Conservation (phyloP, 78 protist genomes). For the Bigelowiella natans region DNA sequence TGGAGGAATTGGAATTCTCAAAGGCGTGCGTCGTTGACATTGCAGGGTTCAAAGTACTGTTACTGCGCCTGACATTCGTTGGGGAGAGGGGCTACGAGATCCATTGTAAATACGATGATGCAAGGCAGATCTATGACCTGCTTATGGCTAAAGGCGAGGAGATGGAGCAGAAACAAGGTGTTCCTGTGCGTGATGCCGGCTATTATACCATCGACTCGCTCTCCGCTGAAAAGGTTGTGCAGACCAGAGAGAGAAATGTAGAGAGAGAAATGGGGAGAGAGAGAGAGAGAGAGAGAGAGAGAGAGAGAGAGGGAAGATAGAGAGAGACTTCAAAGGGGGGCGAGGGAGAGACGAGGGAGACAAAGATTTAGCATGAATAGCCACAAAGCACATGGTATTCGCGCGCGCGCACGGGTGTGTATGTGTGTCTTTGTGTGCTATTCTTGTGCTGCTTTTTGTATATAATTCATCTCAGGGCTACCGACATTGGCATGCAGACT, state of each 20-base stretch:
- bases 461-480: too few relatives aligned
- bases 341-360: too few relatives aligned
- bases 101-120: not conserved
- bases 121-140: not conserved
- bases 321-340: too few relatives aligned
- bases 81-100: slow-evolving; percentile 27
- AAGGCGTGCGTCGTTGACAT: not conserved
- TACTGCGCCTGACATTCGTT: slow-evolving; percentile 12
- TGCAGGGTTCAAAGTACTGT: not conserved
- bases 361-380: too few relatives aligned
- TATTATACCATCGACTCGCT: slow-evolving; percentile 11
- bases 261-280: too few relatives aligned
- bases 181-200: not conserved
- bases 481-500: slow-evolving; percentile 15
- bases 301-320: too few relatives aligned
- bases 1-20: not conserved
- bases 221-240: slow-evolving; percentile 8
- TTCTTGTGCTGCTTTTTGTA: too few relatives aligned
- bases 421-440: too few relatives aligned
- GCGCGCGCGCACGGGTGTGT: too few relatives aligned
- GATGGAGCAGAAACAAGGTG: not conserved
- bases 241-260: too few relatives aligned
- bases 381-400: too few relatives aligned
- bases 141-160: not conserved
- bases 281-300: too few relatives aligned